phyloP scores from a whole-genome alignment of 306 rosid species.

The Vigna hirtella region DNA sequence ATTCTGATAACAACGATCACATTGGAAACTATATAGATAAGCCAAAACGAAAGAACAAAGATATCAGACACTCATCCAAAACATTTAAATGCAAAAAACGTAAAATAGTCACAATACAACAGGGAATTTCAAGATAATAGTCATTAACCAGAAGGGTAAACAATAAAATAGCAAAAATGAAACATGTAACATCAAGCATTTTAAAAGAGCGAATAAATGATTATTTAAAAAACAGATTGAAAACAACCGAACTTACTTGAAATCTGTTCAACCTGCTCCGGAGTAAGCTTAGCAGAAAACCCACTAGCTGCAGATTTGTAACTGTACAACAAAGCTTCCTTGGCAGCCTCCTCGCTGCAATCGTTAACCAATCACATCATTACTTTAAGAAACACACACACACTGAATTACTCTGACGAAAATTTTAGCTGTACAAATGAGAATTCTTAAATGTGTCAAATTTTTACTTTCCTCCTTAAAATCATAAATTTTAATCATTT shows the following conservation, averaged over 20 bases:
- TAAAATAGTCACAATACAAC: background rate
- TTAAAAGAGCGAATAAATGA: background rate
- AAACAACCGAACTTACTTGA: slow-evolving; percentile 52
- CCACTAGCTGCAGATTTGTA: slow-evolving; percentile 92
- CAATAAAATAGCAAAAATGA: background rate
- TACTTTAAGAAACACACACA: background rate
- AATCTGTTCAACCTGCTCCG: slow-evolving; percentile 54
- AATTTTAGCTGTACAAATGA: background rate
- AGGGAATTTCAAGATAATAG: background rate
- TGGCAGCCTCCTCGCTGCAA: slow-evolving; percentile 88
- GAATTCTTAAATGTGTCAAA: background rate
- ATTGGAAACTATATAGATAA: background rate
- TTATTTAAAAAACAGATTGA: background rate
- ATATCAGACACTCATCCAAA: background rate
- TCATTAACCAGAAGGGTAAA: background rate
- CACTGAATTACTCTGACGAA: background rate
- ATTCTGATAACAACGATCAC: background rate
- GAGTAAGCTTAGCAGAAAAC: slow-evolving; percentile 89
- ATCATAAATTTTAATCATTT: background rate
- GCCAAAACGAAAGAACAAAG: background rate
- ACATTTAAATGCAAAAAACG: background rate
- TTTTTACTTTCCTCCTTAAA: background rate
- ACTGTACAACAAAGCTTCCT: slow-evolving; percentile 84
- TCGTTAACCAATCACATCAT: slow-evolving; percentile 3
- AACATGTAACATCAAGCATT: background rate